A percentile compares a stretch with the other conserved stretches of the same genome.
Evolutionary conservation across 2,329 filamentous ascomycete species (phyloP).

Genomic region (Coniochaeta prunicola): DNA sequence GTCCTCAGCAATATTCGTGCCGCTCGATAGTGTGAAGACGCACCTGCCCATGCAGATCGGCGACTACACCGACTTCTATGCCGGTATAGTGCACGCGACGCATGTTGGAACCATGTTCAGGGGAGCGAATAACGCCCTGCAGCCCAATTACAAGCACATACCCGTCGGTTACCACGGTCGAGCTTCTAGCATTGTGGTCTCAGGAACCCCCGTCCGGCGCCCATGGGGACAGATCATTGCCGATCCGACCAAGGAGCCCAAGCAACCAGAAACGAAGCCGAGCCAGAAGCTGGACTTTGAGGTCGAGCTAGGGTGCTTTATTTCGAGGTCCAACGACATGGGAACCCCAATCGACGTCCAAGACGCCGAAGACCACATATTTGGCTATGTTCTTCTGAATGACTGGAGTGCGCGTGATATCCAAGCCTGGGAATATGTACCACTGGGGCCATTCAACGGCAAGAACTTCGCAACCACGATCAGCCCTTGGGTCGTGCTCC

Average conservation of each 20-base stretch:
- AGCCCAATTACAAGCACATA: constrained; percentile 75
- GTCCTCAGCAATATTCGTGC: constrained; percentile 52
- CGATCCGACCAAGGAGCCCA: constrained; percentile 54
- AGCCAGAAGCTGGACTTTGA: constrained; percentile 69
- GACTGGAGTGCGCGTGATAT: constrained; percentile 83
- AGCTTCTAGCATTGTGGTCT: constrained; percentile 67
- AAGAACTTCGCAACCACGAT: constrained; percentile 81
- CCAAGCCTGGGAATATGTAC: constrained; percentile 79
- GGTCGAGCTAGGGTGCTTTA: constrained; percentile 70
- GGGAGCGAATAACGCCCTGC: constrained; percentile 63
- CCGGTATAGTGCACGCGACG: constrained; percentile 71
- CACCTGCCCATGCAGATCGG: constrained; percentile 73
- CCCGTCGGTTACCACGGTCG: constrained; percentile 79
- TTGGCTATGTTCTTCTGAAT: constrained; percentile 76
- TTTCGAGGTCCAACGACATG: constrained; percentile 57
- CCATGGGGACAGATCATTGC: constrained; percentile 68
- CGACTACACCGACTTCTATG: constrained; percentile 84
- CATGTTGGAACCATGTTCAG: constrained; percentile 63
- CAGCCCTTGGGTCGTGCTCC: constrained; percentile 70
- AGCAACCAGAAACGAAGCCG: constrained; percentile 55
- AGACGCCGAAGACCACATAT: constrained; percentile 63
- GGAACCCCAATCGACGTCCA: constrained; percentile 56
- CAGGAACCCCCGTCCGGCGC: constrained; percentile 64
- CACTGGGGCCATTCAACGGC: constrained; percentile 72
- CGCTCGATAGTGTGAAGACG: constrained; percentile 50